phyloP scores from a whole-genome alignment of 352 stramenopile genomes.

The Globisporangium takayamanum region DNA sequence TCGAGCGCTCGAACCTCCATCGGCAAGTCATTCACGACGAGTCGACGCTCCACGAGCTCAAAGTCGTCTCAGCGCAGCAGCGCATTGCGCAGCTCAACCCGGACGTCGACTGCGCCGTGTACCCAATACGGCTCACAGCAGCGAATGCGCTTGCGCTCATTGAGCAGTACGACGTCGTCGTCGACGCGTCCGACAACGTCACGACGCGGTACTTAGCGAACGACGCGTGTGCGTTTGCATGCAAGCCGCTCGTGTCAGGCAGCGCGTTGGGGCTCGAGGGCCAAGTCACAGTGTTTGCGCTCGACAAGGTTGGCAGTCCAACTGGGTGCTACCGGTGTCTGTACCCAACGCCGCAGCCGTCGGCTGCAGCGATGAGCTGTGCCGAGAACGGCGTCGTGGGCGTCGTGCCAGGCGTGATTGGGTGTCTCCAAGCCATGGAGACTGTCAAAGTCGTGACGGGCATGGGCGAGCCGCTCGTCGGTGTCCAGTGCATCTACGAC shows the following conservation, averaged over 20 bases:
- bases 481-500: constrained; percentile 74
- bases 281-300: constrained; percentile 95
- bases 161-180: constrained; percentile 82
- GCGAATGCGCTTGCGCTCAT: constrained; percentile 83
- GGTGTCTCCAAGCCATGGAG: constrained; percentile 92
- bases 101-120: constrained; percentile 46
- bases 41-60: constrained; percentile 70
- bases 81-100: constrained; percentile 73
- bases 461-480: constrained; percentile 47
- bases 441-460: constrained; percentile 87
- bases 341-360: constrained; percentile 83
- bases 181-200: constrained; percentile 96
- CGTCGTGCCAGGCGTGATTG: constrained; percentile 92
- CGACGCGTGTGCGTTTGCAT: constrained; percentile 85
- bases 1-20: constrained; percentile 97
- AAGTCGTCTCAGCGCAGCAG: constrained; percentile 83
- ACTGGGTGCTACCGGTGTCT: constrained; percentile 95
- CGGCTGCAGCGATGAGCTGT: constrained; percentile 70
- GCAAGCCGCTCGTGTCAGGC: constrained; percentile 90
- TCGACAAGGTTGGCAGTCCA: constrained; percentile 24
- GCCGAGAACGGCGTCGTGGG: constrained; percentile 96
- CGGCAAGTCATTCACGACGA: constrained; percentile 94
- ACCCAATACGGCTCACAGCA: constrained; percentile 47
- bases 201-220: constrained; percentile 95
- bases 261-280: constrained; percentile 95